These are phyloP conservation scores for Mycena vitilis DNA, from an alignment of 768 basidiomycete genomes.

Conservation along the genomic window DNA sequence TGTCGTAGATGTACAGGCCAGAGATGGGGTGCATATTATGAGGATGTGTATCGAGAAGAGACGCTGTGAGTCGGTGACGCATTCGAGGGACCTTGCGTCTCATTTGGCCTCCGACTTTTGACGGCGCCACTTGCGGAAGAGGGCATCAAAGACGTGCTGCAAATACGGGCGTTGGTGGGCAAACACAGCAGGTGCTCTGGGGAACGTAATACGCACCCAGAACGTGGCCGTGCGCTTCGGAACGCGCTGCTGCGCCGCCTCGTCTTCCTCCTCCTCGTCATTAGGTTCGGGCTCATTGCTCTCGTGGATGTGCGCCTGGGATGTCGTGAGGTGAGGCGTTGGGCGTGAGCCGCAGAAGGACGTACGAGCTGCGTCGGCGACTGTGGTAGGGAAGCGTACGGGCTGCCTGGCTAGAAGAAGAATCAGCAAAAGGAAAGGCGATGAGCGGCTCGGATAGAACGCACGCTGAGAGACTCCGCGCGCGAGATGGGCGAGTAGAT, in stretches of 20 bases:
- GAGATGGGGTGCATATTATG: too few species aligned
- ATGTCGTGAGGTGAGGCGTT: background rate
- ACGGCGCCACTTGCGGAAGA: slow-evolving; percentile 24
- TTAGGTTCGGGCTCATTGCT: background rate
- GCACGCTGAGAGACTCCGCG: slow-evolving; percentile 8
- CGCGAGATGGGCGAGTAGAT: slow-evolving; percentile 27
- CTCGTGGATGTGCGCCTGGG: slow-evolving; percentile 11
- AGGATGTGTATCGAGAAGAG: too few species aligned
- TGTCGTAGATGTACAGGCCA: too few species aligned
- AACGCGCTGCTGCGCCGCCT: background rate
- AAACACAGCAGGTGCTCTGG: background rate
- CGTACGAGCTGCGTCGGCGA: slow-evolving; percentile 18
- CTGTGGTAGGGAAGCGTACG: slow-evolving; percentile 6
- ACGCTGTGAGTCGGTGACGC: too few species aligned
- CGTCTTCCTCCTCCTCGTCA: background rate
- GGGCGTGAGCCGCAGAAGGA: background rate
- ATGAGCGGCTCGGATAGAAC: background rate
- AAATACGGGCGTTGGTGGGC: background rate
- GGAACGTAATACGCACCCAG: slow-evolving; percentile 1
- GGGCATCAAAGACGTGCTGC: slow-evolving; percentile 18
- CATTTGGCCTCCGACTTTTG: background rate
- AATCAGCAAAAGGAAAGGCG: background rate
- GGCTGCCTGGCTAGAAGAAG: slow-evolving; percentile 5
- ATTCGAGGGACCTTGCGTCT: background rate
- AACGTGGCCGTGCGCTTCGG: background rate